These are phyloP conservation scores for Paecilomyces niveus DNA, from an alignment of 2,329 filamentous ascomycete genomes.

Conservation along the genomic window DNA sequence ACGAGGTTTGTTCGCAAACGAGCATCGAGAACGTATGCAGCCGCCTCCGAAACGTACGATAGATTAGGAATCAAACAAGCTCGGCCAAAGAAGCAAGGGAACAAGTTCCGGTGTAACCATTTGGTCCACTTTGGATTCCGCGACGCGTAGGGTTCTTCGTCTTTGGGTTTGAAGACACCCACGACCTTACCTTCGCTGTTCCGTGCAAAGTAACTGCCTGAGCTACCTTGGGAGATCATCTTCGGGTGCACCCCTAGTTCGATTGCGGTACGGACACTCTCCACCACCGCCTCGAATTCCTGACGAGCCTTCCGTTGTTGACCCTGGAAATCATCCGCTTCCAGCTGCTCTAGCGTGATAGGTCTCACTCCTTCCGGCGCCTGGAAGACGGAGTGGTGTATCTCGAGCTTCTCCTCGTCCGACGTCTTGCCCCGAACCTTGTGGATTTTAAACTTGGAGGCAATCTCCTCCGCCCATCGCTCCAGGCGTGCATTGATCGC, in stretches of 20 bases:
- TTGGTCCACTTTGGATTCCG: conserved; percentile 99
- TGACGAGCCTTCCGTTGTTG: conserved; percentile 59
- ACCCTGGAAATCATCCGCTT: conserved; percentile 52
- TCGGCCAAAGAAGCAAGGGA: conserved; percentile 93
- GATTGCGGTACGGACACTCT: conserved; percentile 85
- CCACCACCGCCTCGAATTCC: conserved; percentile 81
- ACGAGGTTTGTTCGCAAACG: conserved; percentile 88
- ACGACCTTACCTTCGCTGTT: conserved; percentile 90
- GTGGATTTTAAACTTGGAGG: conserved; percentile 87
- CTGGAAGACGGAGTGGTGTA: conserved; percentile 96
- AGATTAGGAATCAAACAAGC: conserved; percentile 95
- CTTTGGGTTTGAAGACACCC: conserved; percentile 97
- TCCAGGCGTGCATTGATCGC: conserved; percentile 95
- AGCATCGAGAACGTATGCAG: conserved; percentile 87
- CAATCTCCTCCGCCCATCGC: conserved; percentile 96
- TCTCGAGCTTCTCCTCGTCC: conserved; percentile 84
- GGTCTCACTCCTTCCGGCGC: conserved; percentile 81
- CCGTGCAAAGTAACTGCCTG: conserved; percentile 94
- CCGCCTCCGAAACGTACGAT: conserved; percentile 95
- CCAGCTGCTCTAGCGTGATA: conserved; percentile 66
- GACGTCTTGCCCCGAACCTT: conserved; percentile 65
- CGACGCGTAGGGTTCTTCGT: conserved; percentile 95
- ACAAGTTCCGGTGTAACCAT: conserved; percentile 96
- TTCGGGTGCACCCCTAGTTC: conserved; percentile 85
- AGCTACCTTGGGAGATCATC: conserved; percentile 95